These are phyloP conservation scores for Brettanomyces anomalus DNA, from an alignment of 805 yeast species.

Conservation along the genomic window DNA sequence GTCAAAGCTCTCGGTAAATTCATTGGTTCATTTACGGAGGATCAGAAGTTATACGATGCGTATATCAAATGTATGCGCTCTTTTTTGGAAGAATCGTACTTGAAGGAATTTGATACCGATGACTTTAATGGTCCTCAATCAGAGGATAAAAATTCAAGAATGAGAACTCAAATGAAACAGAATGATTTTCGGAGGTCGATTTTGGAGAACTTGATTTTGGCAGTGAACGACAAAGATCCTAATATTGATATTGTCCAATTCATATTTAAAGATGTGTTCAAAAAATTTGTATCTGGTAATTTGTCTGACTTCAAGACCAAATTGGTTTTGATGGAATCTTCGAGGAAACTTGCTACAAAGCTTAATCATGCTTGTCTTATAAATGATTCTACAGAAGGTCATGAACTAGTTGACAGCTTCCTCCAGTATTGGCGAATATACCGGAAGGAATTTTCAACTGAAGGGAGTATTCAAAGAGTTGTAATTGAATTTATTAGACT, in stretches of 20 bases:
- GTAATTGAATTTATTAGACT: conserved; percentile 36
- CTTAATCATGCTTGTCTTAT: conserved; percentile 2
- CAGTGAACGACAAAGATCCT: conserved; percentile 4
- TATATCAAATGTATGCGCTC: conserved; percentile 28
- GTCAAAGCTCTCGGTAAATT: conserved; percentile 46
- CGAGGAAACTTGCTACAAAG: conserved; percentile 9
- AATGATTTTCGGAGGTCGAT: conserved; percentile 5
- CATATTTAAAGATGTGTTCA: conserved; percentile 1
- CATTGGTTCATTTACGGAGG: conserved; percentile 20
- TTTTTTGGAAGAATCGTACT: background rate
- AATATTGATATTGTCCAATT: conserved; percentile 1
- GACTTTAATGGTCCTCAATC: background rate
- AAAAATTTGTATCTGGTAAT: background rate
- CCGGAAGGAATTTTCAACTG: conserved; percentile 9
- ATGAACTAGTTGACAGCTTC: background rate
- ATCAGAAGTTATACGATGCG: conserved; percentile 24
- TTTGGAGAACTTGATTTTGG: conserved; percentile 5
- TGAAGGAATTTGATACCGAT: conserved; percentile 12
- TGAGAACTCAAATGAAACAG: conserved; percentile 1
- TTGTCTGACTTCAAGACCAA: conserved; percentile 9
- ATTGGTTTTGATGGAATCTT: conserved; percentile 21
- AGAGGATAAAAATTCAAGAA: background rate
- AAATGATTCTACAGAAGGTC: background rate
- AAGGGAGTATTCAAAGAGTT: conserved; percentile 42
- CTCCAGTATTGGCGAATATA: conserved; percentile 8